phyloP scores from a whole-genome alignment of 176 grass and related monocot genomes.

The Rhipidocladum racemiflorum region DNA sequence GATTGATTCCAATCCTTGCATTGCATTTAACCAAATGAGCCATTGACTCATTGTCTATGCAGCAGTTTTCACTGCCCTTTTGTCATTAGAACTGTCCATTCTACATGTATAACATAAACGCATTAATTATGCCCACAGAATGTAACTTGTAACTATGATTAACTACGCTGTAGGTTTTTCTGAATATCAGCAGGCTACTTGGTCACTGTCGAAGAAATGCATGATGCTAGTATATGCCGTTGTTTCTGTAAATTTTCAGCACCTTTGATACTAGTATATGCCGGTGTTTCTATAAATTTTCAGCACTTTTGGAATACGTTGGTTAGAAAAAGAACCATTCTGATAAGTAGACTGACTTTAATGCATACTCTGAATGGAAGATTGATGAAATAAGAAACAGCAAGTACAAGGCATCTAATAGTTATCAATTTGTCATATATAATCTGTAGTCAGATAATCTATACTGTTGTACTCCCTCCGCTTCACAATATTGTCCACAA shows the following conservation, averaged over 20 bases:
- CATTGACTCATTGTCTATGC: not conserved
- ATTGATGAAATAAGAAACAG: not conserved
- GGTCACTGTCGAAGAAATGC: not conserved
- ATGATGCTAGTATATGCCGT: not conserved
- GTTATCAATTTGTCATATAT: not conserved
- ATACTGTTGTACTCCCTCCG: not conserved
- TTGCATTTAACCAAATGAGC: not conserved
- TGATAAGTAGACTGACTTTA: not conserved
- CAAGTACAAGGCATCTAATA: not conserved
- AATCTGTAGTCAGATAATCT: not conserved
- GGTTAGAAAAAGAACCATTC: not conserved
- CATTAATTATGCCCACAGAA: not conserved
- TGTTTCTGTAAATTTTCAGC: not conserved
- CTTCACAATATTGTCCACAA: too few species aligned
- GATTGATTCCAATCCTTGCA: slow-evolving; percentile 18
- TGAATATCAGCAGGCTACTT: not conserved
- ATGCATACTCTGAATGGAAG: not conserved
- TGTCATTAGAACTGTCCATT: not conserved
- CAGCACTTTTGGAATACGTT: not conserved
- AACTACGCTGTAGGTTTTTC: not conserved
- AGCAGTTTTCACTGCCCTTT: slow-evolving; percentile 2
- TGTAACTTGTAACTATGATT: slow-evolving; percentile 5
- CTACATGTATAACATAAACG: not conserved
- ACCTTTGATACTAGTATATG: not conserved
- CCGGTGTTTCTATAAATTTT: not conserved